Conservation (phyloP, 495 filamentous ascomycete genomes). For the Hyaloscypha hepaticicola region DNA sequence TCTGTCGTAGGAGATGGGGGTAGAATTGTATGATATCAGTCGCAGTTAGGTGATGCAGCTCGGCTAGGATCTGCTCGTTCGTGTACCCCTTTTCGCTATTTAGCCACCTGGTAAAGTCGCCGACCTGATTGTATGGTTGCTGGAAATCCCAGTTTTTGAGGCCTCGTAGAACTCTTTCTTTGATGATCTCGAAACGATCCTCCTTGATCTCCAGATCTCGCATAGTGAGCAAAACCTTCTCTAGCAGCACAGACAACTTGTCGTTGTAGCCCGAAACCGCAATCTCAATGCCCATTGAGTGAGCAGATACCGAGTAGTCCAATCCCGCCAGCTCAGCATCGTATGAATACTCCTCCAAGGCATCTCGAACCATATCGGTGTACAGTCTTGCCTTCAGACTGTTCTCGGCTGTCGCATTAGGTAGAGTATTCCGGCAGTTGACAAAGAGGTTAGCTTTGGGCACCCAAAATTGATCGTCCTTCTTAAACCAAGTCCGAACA, state of each 20-base stretch:
- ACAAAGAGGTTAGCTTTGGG: conserved; percentile 87
- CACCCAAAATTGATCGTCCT: conserved; percentile 98
- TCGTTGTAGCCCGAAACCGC: conserved; percentile 91
- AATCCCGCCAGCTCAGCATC: conserved; percentile 93
- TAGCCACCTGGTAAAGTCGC: conserved; percentile 81
- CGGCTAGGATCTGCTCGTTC: conserved; percentile 76
- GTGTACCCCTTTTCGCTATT: conserved; percentile 73
- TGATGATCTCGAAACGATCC: conserved; percentile 87
- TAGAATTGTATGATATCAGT: conserved; percentile 76
- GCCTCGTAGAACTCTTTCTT: conserved; percentile 73
- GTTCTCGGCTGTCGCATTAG: conserved; percentile 73
- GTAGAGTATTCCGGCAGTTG: conserved; percentile 74
- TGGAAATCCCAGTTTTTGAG: conserved; percentile 85
- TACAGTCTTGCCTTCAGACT: conserved; percentile 77
- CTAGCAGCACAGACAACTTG: conserved; percentile 86
- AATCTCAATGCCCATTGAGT: conserved; percentile 71
- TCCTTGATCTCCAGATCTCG: conserved; percentile 77
- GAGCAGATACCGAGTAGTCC: conserved; percentile 72
- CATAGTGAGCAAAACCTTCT: conserved; percentile 88
- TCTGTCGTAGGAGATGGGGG: conserved; percentile 75
- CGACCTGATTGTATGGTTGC: conserved; percentile 86
- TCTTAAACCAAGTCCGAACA: conserved; percentile 95
- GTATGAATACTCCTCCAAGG: conserved; percentile 91
- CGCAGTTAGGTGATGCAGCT: conserved; percentile 69
- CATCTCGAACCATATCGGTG: conserved; percentile 84